Evolutionary conservation across 2,329 filamentous ascomycete genomes (phyloP).

Genomic region (Cordyceps farinosa): DNA sequence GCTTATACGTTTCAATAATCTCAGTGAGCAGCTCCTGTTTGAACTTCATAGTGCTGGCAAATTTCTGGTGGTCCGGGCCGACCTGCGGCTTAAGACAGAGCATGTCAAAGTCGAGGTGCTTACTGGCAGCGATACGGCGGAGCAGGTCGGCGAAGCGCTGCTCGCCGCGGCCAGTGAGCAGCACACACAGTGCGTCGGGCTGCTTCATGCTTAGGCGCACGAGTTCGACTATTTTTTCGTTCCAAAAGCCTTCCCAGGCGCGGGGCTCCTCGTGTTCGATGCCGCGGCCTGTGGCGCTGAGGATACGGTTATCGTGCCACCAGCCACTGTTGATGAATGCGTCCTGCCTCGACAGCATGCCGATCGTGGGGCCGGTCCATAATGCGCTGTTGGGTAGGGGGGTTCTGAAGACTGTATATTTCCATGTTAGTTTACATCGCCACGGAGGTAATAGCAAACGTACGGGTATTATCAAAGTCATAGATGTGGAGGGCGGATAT

Average conservation of each 20-base stretch:
- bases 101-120: slow-evolving; percentile 81
- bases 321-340: slow-evolving; percentile 81
- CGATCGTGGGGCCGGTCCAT: slow-evolving; percentile 78
- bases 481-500: slow-evolving; percentile 87
- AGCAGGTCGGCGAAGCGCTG: slow-evolving; percentile 72
- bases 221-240: slow-evolving; percentile 80
- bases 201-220: slow-evolving; percentile 78
- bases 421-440: slow-evolving; percentile 5
- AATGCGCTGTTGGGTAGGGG: slow-evolving; percentile 84
- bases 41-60: slow-evolving; percentile 82
- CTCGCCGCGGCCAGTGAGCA: slow-evolving; percentile 84
- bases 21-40: slow-evolving; percentile 82
- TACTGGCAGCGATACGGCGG: slow-evolving; percentile 74
- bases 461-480: slow-evolving; percentile 96
- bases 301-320: slow-evolving; percentile 92
- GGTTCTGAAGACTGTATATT: slow-evolving; percentile 72
- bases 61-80: slow-evolving; percentile 74
- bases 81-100: slow-evolving; percentile 81
- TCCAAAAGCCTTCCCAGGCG: slow-evolving; percentile 95
- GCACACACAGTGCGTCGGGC: slow-evolving; percentile 77
- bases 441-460: slow-evolving; percentile 29
- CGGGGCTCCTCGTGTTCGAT: slow-evolving; percentile 74
- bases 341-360: slow-evolving; percentile 71
- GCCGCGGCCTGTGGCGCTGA: slow-evolving; percentile 82
- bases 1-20: slow-evolving; percentile 79